phyloP scores from a whole-genome alignment of 306 rosid genomes.

The Prosopis cineraria region DNA sequence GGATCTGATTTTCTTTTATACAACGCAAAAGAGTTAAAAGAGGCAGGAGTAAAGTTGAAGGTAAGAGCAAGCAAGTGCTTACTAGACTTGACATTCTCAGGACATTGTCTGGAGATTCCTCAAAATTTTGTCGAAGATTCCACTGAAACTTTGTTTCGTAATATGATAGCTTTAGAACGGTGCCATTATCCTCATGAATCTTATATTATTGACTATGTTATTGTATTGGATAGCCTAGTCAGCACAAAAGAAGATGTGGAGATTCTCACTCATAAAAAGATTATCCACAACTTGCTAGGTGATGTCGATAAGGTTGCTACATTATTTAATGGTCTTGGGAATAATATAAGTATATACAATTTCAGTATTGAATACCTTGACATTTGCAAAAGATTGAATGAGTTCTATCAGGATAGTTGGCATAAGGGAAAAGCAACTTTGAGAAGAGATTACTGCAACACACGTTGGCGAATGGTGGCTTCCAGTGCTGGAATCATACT shows the following conservation, averaged over 20 bases:
- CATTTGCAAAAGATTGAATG: not conserved
- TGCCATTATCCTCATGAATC: not conserved
- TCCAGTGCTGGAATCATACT: too few relatives aligned
- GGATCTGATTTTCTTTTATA: too few relatives aligned
- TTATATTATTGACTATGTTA: not conserved
- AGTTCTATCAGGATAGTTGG: not conserved
- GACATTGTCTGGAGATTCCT: too few relatives aligned
- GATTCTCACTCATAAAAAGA: not conserved
- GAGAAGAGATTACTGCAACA: too few relatives aligned
- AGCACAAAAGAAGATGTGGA: not conserved
- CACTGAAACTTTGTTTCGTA: not conserved
- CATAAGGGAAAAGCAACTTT: conserved; percentile 3
- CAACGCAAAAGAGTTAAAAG: too few relatives aligned
- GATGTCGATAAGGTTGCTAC: conserved; percentile 10
- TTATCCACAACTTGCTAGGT: not conserved
- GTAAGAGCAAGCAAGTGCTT: too few relatives aligned
- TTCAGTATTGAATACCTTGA: not conserved
- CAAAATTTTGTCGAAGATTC: too few relatives aligned
- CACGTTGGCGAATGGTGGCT: too few relatives aligned
- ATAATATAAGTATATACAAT: not conserved
- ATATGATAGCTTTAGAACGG: conserved; percentile 18
- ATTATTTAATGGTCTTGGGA: not conserved
- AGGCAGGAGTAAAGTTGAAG: too few relatives aligned
- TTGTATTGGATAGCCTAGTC: not conserved
- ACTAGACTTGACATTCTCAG: too few relatives aligned